Percentiles rank a stretch among this genome's conserved stretches.
These are phyloP conservation scores for Cucumis sativus DNA, from an alignment of 306 rosid genomes.

Conservation along the genomic window Cucumber_9930_V3 NC_026657.2:9114001-9114500, in stretches of 20 bases:
- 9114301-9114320: neutral
- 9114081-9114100: neutral
- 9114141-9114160: neutral
- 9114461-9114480: constrained; percentile 15
- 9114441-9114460: neutral
- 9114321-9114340: neutral
- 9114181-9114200: neutral
- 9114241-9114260: neutral
- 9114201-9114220: neutral
- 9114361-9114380: neutral
- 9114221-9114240: neutral
- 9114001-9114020: neutral
- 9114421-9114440: neutral
- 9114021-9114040: neutral
- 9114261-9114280: neutral
- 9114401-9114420: neutral
- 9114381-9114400: neutral
- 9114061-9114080: neutral
- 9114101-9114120: neutral
- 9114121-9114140: neutral
- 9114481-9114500: neutral
- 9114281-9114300: neutral
- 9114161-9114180: neutral
- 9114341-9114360: neutral
- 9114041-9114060: neutral